Evolutionary conservation across 257 asterid genomes (phyloP).

Genomic region (Thymus mandschuricus): DNA sequence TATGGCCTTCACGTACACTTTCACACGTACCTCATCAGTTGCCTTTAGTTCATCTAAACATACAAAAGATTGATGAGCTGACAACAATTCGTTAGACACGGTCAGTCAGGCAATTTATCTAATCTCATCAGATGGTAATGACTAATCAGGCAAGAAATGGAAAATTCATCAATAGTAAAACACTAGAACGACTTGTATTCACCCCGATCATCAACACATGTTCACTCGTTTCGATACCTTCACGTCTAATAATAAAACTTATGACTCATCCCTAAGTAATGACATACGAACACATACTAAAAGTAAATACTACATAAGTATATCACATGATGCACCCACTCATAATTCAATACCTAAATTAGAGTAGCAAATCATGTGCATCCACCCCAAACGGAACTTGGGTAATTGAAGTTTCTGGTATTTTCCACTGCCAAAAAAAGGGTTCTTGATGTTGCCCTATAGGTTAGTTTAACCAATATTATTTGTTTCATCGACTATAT

Average conservation of each 20-base stretch:
- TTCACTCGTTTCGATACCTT: too few relatives aligned
- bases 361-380: slow-evolving; percentile 26
- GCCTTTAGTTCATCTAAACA: too few relatives aligned
- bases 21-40: too few relatives aligned
- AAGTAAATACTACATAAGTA: background rate
- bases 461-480: slow-evolving; percentile 27
- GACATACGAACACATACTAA: background rate
- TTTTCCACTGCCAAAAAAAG: slow-evolving; percentile 21
- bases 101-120: too few relatives aligned
- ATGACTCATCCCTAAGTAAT: background rate
- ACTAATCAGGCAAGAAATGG: too few relatives aligned
- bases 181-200: too few relatives aligned
- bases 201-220: too few relatives aligned
- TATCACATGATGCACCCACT: background rate
- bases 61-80: too few relatives aligned
- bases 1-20: too few relatives aligned
- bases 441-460: slow-evolving; percentile 22
- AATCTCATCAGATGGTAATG: too few relatives aligned
- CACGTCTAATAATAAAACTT: background rate
- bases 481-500: slow-evolving; percentile 26
- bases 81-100: too few relatives aligned
- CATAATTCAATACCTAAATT: slow-evolving; percentile 6
- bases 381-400: slow-evolving; percentile 9
- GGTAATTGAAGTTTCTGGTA: background rate
- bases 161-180: too few relatives aligned